Percentiles rank a stretch among this genome's conserved stretches.
Evolutionary conservation across 768 basidiomycete species (phyloP).

Genomic region (Suillus subluteus): DNA sequence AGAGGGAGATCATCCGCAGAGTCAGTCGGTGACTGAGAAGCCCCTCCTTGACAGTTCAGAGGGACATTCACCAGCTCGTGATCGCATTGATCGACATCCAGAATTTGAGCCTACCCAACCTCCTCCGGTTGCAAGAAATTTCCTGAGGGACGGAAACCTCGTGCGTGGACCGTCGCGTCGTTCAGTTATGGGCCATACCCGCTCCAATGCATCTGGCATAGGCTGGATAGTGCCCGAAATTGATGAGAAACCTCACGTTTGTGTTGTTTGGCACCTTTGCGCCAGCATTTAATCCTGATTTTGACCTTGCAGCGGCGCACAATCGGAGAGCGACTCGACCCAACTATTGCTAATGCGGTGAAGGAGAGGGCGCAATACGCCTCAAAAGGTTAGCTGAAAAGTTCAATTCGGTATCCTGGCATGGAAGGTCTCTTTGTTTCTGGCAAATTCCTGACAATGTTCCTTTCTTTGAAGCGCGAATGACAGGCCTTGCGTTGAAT

Average conservation of each 20-base stretch:
- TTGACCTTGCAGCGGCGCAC: constrained; percentile 34
- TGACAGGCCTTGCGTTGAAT: constrained; percentile 40
- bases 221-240: constrained; percentile 32
- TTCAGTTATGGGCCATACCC: neutral
- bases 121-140: constrained; percentile 17
- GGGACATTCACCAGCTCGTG: neutral
- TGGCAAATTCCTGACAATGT: constrained; percentile 10
- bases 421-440: neutral
- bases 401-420: constrained; percentile 7
- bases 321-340: constrained; percentile 54
- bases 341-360: constrained; percentile 53
- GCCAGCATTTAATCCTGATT: neutral
- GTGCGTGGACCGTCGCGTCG: constrained; percentile 19
- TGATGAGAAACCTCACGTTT: constrained; percentile 23
- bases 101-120: constrained; percentile 12
- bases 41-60: constrained; percentile 13
- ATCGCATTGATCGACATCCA: constrained; percentile 11
- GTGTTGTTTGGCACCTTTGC: constrained; percentile 8
- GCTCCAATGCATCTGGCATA: constrained; percentile 13
- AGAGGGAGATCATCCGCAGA: constrained; percentile 10
- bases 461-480: constrained; percentile 28
- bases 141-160: constrained; percentile 17
- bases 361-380: constrained; percentile 51
- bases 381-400: constrained; percentile 40
- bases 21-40: constrained; percentile 14